Conservation (phyloP, 352 stramenopile genomes). For the Phytophthora sojae region DNA sequence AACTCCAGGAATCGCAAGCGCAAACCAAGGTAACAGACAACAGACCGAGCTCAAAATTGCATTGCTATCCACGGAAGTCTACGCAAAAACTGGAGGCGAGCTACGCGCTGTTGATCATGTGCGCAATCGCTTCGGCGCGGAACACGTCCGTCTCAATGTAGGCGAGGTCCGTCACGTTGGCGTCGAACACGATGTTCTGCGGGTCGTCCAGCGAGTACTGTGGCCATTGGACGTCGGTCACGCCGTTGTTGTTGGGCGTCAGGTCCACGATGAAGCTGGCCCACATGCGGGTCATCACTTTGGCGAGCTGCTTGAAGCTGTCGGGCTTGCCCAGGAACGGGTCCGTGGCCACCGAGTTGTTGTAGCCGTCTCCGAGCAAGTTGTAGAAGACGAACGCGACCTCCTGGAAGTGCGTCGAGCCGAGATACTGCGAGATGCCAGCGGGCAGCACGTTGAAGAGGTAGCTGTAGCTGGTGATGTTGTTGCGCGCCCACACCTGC, state of each 20-base stretch:
- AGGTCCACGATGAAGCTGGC: constrained; percentile 34
- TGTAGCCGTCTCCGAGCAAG: constrained; percentile 35
- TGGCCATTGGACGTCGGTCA: constrained; percentile 36
- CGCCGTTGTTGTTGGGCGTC: constrained; percentile 14
- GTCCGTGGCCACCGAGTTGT: constrained; percentile 28
- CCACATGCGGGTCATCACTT: constrained; percentile 36
- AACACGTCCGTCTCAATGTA: constrained; percentile 29
- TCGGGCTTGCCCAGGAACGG: constrained; percentile 33
- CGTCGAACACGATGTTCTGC: constrained; percentile 36
- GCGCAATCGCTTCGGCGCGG: constrained; percentile 22
- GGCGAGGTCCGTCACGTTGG: constrained; percentile 18
- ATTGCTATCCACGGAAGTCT: no score
- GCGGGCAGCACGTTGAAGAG: constrained; percentile 33
- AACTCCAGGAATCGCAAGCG: no score
- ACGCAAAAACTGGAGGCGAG: background rate
- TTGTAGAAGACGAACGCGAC: constrained; percentile 48
- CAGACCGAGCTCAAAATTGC: no score
- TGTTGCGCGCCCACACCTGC: constrained; percentile 30
- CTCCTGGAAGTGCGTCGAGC: constrained; percentile 32
- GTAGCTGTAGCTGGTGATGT: constrained; percentile 39
- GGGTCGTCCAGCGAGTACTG: constrained; percentile 30
- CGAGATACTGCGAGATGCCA: constrained; percentile 18
- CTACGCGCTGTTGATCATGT: constrained; percentile 18
- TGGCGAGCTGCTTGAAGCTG: constrained; percentile 18
- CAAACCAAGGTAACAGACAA: no score